phyloP scores from a whole-genome alignment of 228 moss, liverwort and hornwort genomes.

The Sphagnum fallax region DNA sequence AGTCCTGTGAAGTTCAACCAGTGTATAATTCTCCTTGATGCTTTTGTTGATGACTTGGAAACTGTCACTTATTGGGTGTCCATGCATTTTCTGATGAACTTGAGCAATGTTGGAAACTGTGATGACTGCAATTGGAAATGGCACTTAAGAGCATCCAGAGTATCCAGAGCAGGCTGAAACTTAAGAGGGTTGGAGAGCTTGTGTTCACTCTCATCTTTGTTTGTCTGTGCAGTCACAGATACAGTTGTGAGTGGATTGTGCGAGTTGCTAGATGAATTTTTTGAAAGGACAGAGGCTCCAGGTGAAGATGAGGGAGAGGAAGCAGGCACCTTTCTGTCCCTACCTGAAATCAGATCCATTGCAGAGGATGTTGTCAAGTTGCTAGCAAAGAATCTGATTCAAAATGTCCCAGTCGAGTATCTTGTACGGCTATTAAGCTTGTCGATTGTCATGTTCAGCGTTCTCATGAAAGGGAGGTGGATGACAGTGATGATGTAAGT shows the following conservation, averaged over 20 bases:
- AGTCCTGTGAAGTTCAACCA: conserved; percentile 22
- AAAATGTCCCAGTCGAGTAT: conserved; percentile 55
- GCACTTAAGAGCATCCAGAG: too few species aligned
- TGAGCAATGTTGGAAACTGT: too few species aligned
- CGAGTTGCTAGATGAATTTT: conserved; percentile 78
- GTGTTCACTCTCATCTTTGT: neutral
- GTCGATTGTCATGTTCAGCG: conserved; percentile 76
- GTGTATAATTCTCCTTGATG: conserved; percentile 12
- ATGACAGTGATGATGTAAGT: conserved; percentile 79
- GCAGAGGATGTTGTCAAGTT: conserved; percentile 64
- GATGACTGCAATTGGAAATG: too few species aligned
- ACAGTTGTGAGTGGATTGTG: conserved; percentile 53
- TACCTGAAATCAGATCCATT: conserved; percentile 66
- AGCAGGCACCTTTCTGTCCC: conserved; percentile 48
- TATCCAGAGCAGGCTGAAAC: too few species aligned
- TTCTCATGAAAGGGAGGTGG: conserved; percentile 65
- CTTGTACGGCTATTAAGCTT: conserved; percentile 67
- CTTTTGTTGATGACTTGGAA: too few species aligned
- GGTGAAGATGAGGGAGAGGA: conserved; percentile 78
- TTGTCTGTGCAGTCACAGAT: conserved; percentile 18
- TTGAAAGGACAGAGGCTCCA: conserved; percentile 60
- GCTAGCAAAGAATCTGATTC: conserved; percentile 62
- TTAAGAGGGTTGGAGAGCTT: too few species aligned
- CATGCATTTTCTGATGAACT: too few species aligned
- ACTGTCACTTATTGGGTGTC: too few species aligned